Evolutionary conservation across 345 rosid species (phyloP).

Genomic region (Acer saccharum): DNA sequence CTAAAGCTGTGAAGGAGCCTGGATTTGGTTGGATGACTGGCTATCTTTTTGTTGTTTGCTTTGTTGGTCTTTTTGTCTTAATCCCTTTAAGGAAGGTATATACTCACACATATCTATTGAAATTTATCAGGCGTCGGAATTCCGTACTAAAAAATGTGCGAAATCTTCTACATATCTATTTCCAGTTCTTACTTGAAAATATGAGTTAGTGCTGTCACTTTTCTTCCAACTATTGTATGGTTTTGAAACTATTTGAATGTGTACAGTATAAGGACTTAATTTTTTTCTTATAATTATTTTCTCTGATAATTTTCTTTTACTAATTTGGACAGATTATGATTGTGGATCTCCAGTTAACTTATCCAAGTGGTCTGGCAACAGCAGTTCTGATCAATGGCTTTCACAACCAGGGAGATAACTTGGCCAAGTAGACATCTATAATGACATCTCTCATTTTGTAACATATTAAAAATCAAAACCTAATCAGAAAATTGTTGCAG

Average conservation of each 20-base stretch:
- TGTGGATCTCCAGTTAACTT: slow-evolving; percentile 77
- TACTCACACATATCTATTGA: too few relatives aligned
- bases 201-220: not conserved
- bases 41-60: slow-evolving; percentile 81
- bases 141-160: too few relatives aligned
- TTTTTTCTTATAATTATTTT: too few relatives aligned
- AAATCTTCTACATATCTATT: not conserved
- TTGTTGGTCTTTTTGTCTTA: slow-evolving; percentile 88
- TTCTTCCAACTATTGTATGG: not conserved
- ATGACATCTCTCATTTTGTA: not conserved
- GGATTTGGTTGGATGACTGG: slow-evolving; percentile 95
- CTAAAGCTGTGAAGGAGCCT: slow-evolving; percentile 69
- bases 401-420: slow-evolving; percentile 76
- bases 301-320: not conserved
- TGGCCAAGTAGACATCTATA: slow-evolving; percentile 53
- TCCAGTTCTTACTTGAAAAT: not conserved
- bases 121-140: too few relatives aligned
- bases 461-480: too few relatives aligned
- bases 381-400: slow-evolving; percentile 97
- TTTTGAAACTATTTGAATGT: too few relatives aligned
- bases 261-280: too few relatives aligned
- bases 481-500: slow-evolving; percentile 36
- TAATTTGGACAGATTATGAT: slow-evolving; percentile 58
- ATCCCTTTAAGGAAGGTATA: slow-evolving; percentile 88
- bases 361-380: slow-evolving; percentile 92